Base-by-base conservation (phyloP, 495 filamentous ascomycete genomes). In the Neurospora sp. region DNA sequence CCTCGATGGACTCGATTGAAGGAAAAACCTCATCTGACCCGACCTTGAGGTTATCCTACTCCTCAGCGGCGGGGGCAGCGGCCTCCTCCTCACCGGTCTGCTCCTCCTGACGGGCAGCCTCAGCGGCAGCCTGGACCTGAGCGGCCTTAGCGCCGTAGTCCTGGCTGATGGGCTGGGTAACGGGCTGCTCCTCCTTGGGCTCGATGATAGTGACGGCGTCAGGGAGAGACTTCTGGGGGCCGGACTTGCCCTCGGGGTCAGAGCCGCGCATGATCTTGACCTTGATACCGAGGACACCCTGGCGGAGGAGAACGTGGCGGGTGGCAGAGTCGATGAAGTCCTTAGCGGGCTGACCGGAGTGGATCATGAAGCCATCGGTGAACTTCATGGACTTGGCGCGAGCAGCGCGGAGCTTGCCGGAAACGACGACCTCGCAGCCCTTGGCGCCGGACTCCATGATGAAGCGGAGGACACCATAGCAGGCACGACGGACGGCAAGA, bases 351-450 rank as follows among this genome's bases (percentile, higher is more conserved):
- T 98, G 96, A 87, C 96, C 96, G 82, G 96, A 98, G 93, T 99
- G 96, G 89, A 99, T 99, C 96, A 99, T 99, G 93, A 99, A 99
- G 81, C 96, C 96, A 83, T 99, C 96, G 83, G 96, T 99, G 90
- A 99, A 99, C 90, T 99, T 99, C 96, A 99, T 99, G 88, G 89
- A 92, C 93, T 99, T 99, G 82, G 96, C 96, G 89, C 96, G 92
- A 78, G 96, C 96, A 85, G 96, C 96, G 80, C 96, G 91, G 76
- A 99, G 92, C 89, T 99, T 99, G 83, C 96, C 96, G 80, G 93
- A 97, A 74, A 99, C 96, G 78, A 99, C 96, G 76, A 99, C 96
- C 88, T 99, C 96, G 83, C 96, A 99, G 83, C 96, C 96, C 91
- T 99, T 99, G 81, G 96, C 96, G 82, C 96, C 96, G 78, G 86